Evolutionary conservation across 2,329 filamentous ascomycete genomes (phyloP).

Genomic region (Chaetomium globosum): DNA sequence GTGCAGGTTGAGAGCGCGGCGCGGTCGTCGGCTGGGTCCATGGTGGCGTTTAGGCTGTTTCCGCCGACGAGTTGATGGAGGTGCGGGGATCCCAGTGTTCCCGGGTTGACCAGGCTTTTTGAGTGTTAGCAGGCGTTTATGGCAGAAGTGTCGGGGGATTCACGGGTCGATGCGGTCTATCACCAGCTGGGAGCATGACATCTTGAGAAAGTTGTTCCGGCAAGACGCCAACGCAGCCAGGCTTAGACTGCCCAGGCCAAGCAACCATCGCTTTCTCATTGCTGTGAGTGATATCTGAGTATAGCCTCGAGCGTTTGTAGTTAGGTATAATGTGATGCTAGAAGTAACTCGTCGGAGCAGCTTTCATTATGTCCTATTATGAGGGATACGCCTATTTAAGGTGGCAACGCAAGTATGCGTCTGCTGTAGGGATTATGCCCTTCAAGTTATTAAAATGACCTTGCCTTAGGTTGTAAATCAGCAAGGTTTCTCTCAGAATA

Average conservation of each 20-base stretch:
- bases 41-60: slow-evolving; percentile 31
- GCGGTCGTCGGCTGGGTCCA: slow-evolving; percentile 21
- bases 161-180: slow-evolving; percentile 35
- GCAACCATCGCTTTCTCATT: neutral
- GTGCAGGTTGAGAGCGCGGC: slow-evolving; percentile 26
- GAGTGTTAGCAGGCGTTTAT: neutral
- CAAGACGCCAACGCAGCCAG: neutral
- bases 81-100: slow-evolving; percentile 24
- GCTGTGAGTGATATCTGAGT: neutral
- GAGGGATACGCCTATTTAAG: too few species aligned
- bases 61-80: slow-evolving; percentile 33
- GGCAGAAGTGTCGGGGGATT: slow-evolving; percentile 5
- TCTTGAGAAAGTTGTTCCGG: slow-evolving; percentile 9
- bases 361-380: too few species aligned
- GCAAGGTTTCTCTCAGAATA: neutral
- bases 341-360: too few species aligned
- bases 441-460: neutral
- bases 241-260: neutral
- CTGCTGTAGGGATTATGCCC: too few species aligned
- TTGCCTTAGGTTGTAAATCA: neutral
- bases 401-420: too few species aligned
- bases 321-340: too few species aligned
- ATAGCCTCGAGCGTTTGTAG: too few species aligned
- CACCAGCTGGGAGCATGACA: slow-evolving; percentile 31
- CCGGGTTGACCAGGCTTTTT: slow-evolving; percentile 25